Evolutionary conservation across 78 protist genomes (phyloP).

Genomic region (Ministeria vibrans): DNA sequence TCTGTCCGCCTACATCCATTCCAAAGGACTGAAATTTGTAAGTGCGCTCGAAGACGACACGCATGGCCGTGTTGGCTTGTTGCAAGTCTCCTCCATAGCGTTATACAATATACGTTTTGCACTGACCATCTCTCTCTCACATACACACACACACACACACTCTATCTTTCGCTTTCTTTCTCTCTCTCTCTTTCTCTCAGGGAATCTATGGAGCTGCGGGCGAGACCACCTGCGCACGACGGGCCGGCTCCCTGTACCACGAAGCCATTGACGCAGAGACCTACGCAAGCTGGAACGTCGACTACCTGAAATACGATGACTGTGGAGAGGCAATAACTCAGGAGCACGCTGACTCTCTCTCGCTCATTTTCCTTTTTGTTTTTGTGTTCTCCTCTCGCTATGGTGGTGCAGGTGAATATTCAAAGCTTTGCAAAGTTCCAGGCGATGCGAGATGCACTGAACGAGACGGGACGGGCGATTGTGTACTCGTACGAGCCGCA

Average conservation of each 20-base stretch:
- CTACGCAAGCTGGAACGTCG: slow-evolving; percentile 49
- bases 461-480: slow-evolving; percentile 46
- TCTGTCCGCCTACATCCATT: slow-evolving; percentile 29
- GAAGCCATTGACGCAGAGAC: slow-evolving; percentile 39
- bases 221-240: slow-evolving; percentile 50
- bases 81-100: too few relatives aligned
- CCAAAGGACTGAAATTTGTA: slow-evolving; percentile 36
- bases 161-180: too few relatives aligned
- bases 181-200: too few relatives aligned
- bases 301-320: slow-evolving; percentile 48
- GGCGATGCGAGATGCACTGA: slow-evolving; percentile 31
- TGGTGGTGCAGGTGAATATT: too few relatives aligned
- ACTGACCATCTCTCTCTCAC: too few relatives aligned
- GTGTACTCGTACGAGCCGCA: slow-evolving; percentile 48
- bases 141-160: too few relatives aligned
- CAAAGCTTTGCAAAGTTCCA: background rate
- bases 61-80: too few relatives aligned
- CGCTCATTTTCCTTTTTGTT: background rate
- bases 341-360: background rate
- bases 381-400: background rate
- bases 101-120: too few relatives aligned
- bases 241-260: slow-evolving; percentile 47
- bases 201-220: slow-evolving; percentile 55
- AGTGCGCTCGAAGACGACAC: too few relatives aligned
- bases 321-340: slow-evolving; percentile 5